Percentiles rank a stretch among this genome's conserved stretches.
Evolutionary conservation across 2,329 filamentous ascomycete species (phyloP).

Genomic region (Neoscytalidium dimidiatum): DNA sequence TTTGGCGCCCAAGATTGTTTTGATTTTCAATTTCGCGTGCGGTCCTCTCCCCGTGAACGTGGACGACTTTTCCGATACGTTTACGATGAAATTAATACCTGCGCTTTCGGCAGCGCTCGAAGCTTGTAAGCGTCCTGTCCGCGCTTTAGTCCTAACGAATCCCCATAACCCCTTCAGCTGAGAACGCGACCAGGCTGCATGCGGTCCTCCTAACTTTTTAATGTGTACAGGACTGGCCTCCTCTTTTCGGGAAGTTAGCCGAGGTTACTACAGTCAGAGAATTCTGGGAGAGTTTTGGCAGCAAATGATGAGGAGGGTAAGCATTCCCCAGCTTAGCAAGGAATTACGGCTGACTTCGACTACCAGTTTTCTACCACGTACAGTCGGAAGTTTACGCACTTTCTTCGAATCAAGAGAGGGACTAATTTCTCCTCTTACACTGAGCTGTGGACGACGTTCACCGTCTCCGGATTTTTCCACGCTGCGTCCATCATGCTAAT

Average conservation of each 20-base stretch:
- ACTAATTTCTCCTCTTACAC: constrained; percentile 19
- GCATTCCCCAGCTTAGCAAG: no score
- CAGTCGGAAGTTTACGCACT: neutral
- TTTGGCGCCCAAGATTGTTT: constrained; percentile 23
- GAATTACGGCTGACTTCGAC: neutral
- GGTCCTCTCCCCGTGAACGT: constrained; percentile 23
- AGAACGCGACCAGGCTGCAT: no score
- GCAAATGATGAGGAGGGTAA: constrained; percentile 21
- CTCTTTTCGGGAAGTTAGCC: constrained; percentile 18
- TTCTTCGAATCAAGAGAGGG: constrained; percentile 15
- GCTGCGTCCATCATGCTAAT: constrained; percentile 19
- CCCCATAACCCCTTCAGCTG: constrained; percentile 45
- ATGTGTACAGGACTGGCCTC: constrained; percentile 23
- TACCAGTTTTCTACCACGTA: constrained; percentile 2
- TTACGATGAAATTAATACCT: constrained; percentile 22
- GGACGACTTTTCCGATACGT: constrained; percentile 21
- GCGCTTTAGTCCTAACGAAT: constrained; percentile 46
- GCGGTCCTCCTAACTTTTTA: neutral
- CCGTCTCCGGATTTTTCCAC: constrained; percentile 22
- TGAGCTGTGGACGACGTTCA: constrained; percentile 21
- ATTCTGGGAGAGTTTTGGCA: constrained; percentile 25
- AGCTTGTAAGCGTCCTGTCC: constrained; percentile 27
- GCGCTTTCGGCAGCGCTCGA: constrained; percentile 23
- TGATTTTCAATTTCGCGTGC: constrained; percentile 23
- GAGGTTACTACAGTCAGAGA: constrained; percentile 21